Base-by-base conservation (phyloP, 179 eudicot species). In the Gypsophila paniculata region DNA sequence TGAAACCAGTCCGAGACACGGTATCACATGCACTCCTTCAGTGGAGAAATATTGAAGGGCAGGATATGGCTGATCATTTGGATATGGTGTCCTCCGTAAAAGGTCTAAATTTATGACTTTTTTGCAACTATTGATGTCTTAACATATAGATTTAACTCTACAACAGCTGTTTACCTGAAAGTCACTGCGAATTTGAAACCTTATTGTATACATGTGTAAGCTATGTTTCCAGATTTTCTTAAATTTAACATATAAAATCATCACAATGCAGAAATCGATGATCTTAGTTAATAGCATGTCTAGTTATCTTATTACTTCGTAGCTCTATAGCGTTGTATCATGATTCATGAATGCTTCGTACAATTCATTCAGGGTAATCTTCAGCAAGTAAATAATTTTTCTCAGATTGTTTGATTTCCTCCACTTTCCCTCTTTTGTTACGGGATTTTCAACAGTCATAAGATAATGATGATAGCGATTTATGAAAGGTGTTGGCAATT, bases 1-100 rank as follows among this genome's bases (percentile, higher is more conserved):
- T n/a, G n/a, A 93, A 93, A 83, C 98, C 98, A 61, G 98, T 90
- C 54, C 81, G 98, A 81, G 98, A 93, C 68, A 75, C 91, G 57
- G 86, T 91, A 65, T 63, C 77, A 61, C 95, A 90, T 57, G 90
- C 95, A 65, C 82, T 93, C 36, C 81, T 80, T 69, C 81, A 85
- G 69, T 93, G 98, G 98, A 90, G 60, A 87, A 86, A 79, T 65
- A 77, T 88, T 69, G 88, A 81, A 63, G 86, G 84, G 44, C 77
- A 86, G 62, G 84, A 80, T 77, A 72, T 71, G 34, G 82, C 90
- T 22, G 89, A 88, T 77, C 83, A 75, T 72, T 85, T 89, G 71
- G 92, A 87, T 82, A 57, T 84, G 23, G 91, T 86, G 68, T 84
- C 90, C 78, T 79, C 86, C 19, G 68, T 82, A 29, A 87, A 83